These are phyloP conservation scores for Lasiodiplodia gonubiensis DNA, from an alignment of 2,329 filamentous ascomycete genomes.

Conservation along the genomic window DNA sequence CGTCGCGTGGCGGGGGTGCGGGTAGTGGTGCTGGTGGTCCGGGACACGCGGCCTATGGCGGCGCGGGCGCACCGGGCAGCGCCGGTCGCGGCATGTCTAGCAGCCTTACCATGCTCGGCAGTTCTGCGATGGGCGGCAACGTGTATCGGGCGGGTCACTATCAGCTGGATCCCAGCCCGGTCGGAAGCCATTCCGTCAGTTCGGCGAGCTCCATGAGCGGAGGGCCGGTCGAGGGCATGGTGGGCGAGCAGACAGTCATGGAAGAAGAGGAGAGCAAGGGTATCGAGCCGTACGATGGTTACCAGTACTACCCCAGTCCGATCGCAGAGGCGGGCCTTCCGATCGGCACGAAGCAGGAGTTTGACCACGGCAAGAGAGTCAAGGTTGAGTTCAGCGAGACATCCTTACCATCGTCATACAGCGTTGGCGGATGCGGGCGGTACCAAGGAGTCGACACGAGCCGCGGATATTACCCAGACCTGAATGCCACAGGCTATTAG, in stretches of 20 bases:
- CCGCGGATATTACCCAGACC: conserved; percentile 54
- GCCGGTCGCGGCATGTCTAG: conserved; percentile 48
- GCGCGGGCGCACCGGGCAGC: conserved; percentile 49
- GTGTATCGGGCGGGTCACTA: conserved; percentile 45
- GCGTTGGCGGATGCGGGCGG: conserved; percentile 48
- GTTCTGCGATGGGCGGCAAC: conserved; percentile 40
- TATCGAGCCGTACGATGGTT: conserved; percentile 51
- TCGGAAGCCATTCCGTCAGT: conserved; percentile 52
- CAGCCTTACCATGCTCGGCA: conserved; percentile 40
- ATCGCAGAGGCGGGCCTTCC: conserved; percentile 49
- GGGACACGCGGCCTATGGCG: conserved; percentile 36
- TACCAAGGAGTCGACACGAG: conserved; percentile 55
- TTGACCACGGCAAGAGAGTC: conserved; percentile 46
- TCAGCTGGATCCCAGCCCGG: conserved; percentile 47
- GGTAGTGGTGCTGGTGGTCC: conserved; percentile 62
- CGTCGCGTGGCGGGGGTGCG: conserved; percentile 60
- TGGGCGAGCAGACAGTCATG: conserved; percentile 49
- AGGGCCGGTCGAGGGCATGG: conserved; percentile 48
- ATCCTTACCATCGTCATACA: conserved; percentile 41
- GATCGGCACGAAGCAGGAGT: conserved; percentile 41
- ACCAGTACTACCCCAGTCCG: conserved; percentile 54
- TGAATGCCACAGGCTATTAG: conserved; percentile 48
- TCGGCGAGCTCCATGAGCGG: conserved; percentile 51
- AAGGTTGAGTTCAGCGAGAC: conserved; percentile 51
- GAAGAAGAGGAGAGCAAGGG: conserved; percentile 46